A percentile compares a stretch with the other conserved stretches of the same genome.
phyloP scores from a whole-genome alignment of 768 basidiomycete genomes.

The Rhizopogon roseolus region DNA sequence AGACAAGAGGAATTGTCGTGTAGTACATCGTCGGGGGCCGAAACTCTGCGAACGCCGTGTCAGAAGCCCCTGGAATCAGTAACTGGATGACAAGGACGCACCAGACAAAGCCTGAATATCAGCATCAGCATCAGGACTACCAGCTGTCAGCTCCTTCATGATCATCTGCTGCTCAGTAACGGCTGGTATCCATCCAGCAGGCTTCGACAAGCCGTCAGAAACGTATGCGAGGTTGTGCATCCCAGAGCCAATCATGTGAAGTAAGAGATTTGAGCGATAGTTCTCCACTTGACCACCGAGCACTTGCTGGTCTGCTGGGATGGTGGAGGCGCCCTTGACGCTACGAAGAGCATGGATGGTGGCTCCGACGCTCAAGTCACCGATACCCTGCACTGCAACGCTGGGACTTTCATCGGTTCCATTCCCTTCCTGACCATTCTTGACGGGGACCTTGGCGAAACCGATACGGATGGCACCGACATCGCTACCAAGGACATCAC shows the following conservation, averaged over 20 bases:
- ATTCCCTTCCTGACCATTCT: constrained; percentile 67
- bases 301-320: constrained; percentile 91
- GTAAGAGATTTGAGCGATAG: constrained; percentile 85
- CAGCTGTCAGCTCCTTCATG: constrained; percentile 84
- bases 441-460: constrained; percentile 94
- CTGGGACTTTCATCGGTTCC: constrained; percentile 59
- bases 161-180: constrained; percentile 97
- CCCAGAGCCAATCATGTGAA: constrained; percentile 83
- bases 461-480: constrained; percentile 97
- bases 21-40: constrained; percentile 95
- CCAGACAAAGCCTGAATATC: constrained; percentile 86
- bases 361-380: constrained; percentile 80
- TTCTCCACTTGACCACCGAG: constrained; percentile 91
- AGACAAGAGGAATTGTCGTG: constrained; percentile 87
- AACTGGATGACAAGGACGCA: constrained; percentile 32
- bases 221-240: constrained; percentile 53
- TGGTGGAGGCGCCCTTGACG: constrained; percentile 88
- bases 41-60: constrained; percentile 55
- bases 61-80: not conserved
- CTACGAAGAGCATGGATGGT: constrained; percentile 84
- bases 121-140: constrained; percentile 71
- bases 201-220: constrained; percentile 54
- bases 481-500: constrained; percentile 93
- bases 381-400: constrained; percentile 74
- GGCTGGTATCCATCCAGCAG: constrained; percentile 62